Conservation (phyloP, 75 land plant genomes). For the Cryptomeria japonica region DNA sequence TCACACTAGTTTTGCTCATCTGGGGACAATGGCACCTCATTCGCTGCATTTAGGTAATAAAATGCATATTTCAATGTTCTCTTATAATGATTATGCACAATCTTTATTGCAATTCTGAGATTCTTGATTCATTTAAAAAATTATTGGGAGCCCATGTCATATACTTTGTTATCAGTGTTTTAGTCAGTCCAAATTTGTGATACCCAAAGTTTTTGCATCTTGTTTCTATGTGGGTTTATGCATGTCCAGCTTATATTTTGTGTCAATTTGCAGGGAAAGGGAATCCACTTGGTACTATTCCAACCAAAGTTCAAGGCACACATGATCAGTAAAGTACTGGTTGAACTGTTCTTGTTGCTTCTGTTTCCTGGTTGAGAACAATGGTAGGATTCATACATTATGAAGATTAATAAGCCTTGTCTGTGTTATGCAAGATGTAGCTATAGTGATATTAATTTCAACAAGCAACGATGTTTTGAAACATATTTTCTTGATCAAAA, state of each 20-base stretch:
- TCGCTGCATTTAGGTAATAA: not conserved
- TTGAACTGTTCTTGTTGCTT: not conserved
- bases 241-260: not conserved
- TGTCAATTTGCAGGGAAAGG: not conserved
- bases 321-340: not conserved
- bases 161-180: not conserved
- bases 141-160: not conserved
- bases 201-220: not conserved
- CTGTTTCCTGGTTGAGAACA: not conserved
- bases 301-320: not conserved
- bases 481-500: not conserved
- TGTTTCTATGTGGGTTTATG: not conserved
- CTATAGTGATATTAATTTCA: not conserved
- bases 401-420: not conserved
- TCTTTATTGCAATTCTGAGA: not conserved
- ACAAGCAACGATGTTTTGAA: not conserved
- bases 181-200: not conserved
- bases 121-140: not conserved
- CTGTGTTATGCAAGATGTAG: not conserved
- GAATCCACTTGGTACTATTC: not conserved
- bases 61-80: not conserved
- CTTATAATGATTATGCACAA: not conserved
- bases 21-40: not conserved
- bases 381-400: not conserved
- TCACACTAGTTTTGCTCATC: not conserved